Evolutionary conservation across 1,284 basidiomycete genomes (phyloP).

Genomic region (Peniophora sp.): DNA sequence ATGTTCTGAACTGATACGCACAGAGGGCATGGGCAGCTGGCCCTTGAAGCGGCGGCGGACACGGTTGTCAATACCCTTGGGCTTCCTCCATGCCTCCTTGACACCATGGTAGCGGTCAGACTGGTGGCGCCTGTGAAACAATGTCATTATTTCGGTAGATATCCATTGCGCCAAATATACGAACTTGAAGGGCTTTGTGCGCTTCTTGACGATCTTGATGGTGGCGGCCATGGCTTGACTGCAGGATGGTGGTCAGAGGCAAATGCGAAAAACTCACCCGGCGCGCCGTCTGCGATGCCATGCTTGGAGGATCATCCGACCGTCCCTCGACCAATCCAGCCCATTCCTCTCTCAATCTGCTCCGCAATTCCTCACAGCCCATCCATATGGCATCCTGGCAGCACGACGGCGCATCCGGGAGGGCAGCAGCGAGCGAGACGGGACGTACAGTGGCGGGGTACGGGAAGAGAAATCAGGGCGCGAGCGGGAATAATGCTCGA

Average conservation of each 20-base stretch:
- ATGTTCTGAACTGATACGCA: constrained; percentile 24
- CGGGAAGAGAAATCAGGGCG: too few relatives aligned
- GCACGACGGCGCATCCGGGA: background rate
- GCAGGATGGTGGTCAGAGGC: too few relatives aligned
- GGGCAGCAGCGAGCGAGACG: background rate
- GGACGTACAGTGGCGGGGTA: background rate
- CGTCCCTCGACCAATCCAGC: constrained; percentile 5
- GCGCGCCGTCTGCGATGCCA: background rate
- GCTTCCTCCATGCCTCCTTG: constrained; percentile 97
- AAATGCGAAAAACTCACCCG: too few relatives aligned
- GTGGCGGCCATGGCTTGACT: constrained; percentile 61
- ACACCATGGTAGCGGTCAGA: constrained; percentile 93
- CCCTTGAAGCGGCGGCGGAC: constrained; percentile 96
- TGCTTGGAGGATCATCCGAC: constrained; percentile 4
- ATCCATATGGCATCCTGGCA: too few relatives aligned
- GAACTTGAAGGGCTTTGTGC: constrained; percentile 91
- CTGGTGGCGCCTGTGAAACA: constrained; percentile 77
- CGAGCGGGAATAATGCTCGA: too few relatives aligned
- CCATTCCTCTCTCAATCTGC: background rate
- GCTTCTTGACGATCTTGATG: constrained; percentile 93
- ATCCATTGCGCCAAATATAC: constrained; percentile 20
- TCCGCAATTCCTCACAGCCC: too few relatives aligned
- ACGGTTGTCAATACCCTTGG: constrained; percentile 96
- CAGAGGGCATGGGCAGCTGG: constrained; percentile 91
- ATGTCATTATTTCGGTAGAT: constrained; percentile 13